Base-by-base conservation (phyloP, 2,329 filamentous ascomycete genomes). In the Fusarium nisikadoi region DNA sequence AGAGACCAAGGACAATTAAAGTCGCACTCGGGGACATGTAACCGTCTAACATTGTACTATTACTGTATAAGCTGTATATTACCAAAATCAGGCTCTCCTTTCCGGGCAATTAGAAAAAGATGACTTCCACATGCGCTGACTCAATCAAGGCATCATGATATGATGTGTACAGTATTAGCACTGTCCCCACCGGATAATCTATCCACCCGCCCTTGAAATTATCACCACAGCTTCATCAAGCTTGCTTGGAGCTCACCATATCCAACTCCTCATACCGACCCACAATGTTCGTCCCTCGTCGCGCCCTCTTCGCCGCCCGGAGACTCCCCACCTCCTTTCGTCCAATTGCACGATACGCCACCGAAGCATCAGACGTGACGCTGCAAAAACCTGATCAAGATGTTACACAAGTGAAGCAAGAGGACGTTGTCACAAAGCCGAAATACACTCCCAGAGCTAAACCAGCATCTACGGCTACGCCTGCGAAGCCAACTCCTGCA, bases 1-100 rank as follows among this genome's bases (percentile, higher is more conserved):
- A 1, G 87, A 87, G 59, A 91, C 88, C 45, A 95, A 94, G 79
- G 91, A 97, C 79, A 87, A 86, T 41, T 83, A 23, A 46, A 39
- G 25, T 14, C 14, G 1, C 1, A 11, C 25, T 0, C 6, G 8
- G 7, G 27, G 16, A 9, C 58, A 25, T 54, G 36, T 9, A 23
- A 41, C 31, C 36, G 39, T 13, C 31, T 13, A 25, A 23, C 6
- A 29, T 27, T 57, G 41, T 49, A 49, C 5, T 57, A n/a, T 19
- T 12, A 49, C n/a, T 41, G 47, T 38, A 52, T 31, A 52, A 17
- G 49, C 5, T 72, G 45, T 69, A 56, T 10, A 20, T 14, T 53
- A 46, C 14, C 12, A 38, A 19, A 9, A 23, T 27, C 41, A 27
- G 31, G 35, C 42, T 54, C 39, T 54, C n/a, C n/a, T 56, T 39